Evolutionary conservation across 2,329 filamentous ascomycete genomes (phyloP), one percentile per base, ranked within the genome.

Genomic region (Colletotrichum eremochloae): DNA sequence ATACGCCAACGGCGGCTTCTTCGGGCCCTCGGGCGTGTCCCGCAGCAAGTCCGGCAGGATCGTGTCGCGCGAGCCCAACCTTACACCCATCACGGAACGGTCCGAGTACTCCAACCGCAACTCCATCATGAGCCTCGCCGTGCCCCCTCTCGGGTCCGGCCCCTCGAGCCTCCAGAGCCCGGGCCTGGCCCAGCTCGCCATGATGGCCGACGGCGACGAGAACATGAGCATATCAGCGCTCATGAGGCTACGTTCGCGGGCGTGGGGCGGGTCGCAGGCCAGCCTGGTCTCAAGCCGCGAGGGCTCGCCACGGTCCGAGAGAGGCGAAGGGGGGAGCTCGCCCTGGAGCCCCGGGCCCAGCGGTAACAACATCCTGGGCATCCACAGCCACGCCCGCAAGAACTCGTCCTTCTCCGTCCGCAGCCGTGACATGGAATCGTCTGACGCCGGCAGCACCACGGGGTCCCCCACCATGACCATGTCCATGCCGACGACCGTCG

Each of bases 71-170:
- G 96, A 98, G 79, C 96, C 96, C 1, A 98, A 96, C 77, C 84
- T 99, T 60, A 98, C 96, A 1, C 96, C 96, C 7, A 98, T 99
- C 77, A 98, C 96, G 0, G 96, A 98, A 80, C 90, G 95, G 15
- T 97, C 94, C 71, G 96, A 99, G 82, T 98, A 97, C 85, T 97
- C 94, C 53, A 97, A 97, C 71, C 91, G 96, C 56, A 98, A 98
- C 79, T 97, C 94, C 0, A 90, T 97, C 71, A 93, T 97, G 84
- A 94, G 92, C 71, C 84, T 96, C 73, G 86, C 85, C 9, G 83
- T 91, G 42, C 89, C 90, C 56, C 83, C 84, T 6, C 74, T 81
- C 18, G 78, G 80, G n/a, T 79, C 76, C 33, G 83, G 82, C 38
- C 81, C 84, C 71, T 89, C 86, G 69, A 89, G 84, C 52, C 77